A percentile compares a stretch with the other conserved stretches of the same genome.
Evolutionary conservation across 2,329 filamentous ascomycete species (phyloP).

Genomic region (Xylaria hypoxylon): DNA sequence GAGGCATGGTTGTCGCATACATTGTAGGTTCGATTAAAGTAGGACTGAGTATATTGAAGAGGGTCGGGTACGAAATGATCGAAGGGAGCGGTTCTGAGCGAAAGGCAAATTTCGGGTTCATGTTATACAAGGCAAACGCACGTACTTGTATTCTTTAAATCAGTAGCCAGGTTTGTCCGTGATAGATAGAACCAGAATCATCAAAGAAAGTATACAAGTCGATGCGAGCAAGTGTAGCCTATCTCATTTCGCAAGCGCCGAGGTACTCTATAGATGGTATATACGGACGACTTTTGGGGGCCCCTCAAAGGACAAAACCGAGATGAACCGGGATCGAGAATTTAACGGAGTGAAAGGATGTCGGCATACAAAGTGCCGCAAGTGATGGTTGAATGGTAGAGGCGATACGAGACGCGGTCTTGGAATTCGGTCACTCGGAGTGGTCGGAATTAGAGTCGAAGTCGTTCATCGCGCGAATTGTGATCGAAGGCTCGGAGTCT

Average conservation of each 20-base stretch:
- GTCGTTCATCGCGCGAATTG: constrained; percentile 24
- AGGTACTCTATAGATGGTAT: constrained; percentile 20
- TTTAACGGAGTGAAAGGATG: background rate
- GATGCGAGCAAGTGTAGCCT: constrained; percentile 11
- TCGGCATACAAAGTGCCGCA: constrained; percentile 7
- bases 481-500: constrained; percentile 8
- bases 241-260: constrained; percentile 14
- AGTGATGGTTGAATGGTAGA: background rate
- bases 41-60: background rate
- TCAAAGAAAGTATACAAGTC: constrained; percentile 6
- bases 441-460: constrained; percentile 6
- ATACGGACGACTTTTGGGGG: constrained; percentile 14
- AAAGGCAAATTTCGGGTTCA: background rate
- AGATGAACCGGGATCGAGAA: constrained; percentile 3
- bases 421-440: constrained; percentile 6
- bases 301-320: background rate
- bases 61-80: background rate
- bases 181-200: constrained; percentile 6
- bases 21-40: background rate
- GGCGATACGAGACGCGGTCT: constrained; percentile 4
- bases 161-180: background rate
- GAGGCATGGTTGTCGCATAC: background rate
- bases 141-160: constrained; percentile 22
- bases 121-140: constrained; percentile 21
- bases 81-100: background rate